phyloP scores from a whole-genome alignment of 768 basidiomycete genomes.

The Asterophora lycoperdoides region DNA sequence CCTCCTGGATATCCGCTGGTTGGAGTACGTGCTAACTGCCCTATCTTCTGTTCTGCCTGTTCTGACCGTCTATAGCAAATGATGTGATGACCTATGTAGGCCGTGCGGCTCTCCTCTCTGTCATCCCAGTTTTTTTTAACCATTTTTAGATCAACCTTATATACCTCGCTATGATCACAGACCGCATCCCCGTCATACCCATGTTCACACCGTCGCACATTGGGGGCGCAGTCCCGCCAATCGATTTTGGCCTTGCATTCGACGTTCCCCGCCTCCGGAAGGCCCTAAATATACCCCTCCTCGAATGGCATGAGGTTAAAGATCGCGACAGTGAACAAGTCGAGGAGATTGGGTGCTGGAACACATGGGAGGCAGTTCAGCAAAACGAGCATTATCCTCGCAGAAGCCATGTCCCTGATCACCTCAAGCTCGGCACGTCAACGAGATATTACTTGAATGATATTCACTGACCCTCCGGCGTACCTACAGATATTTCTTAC shows the following conservation, averaged over 20 bases:
- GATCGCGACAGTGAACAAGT: constrained; percentile 32
- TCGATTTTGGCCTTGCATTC: constrained; percentile 58
- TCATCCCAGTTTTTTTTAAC: not conserved
- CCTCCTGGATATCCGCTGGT: constrained; percentile 73
- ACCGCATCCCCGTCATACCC: constrained; percentile 54
- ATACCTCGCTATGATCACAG: constrained; percentile 55
- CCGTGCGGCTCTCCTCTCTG: not conserved
- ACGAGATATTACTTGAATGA: not conserved
- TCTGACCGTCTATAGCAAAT: constrained; percentile 46
- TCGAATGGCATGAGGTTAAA: constrained; percentile 67
- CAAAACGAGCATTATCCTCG: constrained; percentile 35
- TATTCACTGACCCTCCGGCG: constrained; percentile 15
- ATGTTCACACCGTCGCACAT: constrained; percentile 59
- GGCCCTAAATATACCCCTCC: constrained; percentile 40
- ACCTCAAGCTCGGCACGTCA: constrained; percentile 38
- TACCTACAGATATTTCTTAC: constrained; percentile 47
- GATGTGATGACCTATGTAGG: constrained; percentile 70
- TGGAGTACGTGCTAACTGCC: constrained; percentile 50
- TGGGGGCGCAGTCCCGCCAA: constrained; percentile 41
- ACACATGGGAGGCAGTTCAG: constrained; percentile 46
- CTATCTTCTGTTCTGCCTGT: constrained; percentile 2
- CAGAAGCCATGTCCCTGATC: constrained; percentile 30
- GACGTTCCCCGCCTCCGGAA: constrained; percentile 50
- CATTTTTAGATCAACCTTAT: constrained; percentile 46
- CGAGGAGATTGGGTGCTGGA: constrained; percentile 58